phyloP scores from a whole-genome alignment of 345 rosid genomes.

The Eucalyptus pauciflora region DNA sequence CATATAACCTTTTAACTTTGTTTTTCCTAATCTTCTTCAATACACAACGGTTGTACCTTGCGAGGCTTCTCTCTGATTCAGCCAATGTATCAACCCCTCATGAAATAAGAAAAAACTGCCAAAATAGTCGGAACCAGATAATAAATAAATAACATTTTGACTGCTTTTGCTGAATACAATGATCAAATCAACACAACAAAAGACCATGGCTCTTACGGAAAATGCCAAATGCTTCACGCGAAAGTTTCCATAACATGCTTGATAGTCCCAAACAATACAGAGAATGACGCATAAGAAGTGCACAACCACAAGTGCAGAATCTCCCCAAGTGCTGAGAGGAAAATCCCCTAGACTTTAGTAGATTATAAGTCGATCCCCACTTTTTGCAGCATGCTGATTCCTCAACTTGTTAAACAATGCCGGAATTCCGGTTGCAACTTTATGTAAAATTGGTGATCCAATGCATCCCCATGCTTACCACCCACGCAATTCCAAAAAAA shows the following conservation, averaged over 20 bases:
- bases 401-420: neutral
- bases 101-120: neutral
- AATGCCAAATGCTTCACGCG: neutral
- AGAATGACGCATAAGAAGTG: neutral
- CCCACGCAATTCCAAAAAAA: neutral
- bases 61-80: neutral
- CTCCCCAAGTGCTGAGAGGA: neutral
- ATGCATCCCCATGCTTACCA: neutral
- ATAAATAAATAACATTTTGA: neutral
- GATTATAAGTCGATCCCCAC: neutral
- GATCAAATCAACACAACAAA: neutral
- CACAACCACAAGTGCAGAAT: neutral
- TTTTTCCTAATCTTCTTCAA: neutral
- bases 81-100: neutral
- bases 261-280: neutral
- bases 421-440: neutral
- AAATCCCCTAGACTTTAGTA: neutral
- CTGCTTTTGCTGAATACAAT: neutral
- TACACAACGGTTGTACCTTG: neutral
- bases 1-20: neutral
- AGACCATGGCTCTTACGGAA: neutral
- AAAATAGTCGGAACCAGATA: neutral
- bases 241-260: neutral
- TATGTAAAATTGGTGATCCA: neutral
- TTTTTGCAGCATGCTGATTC: neutral